phyloP scores from a whole-genome alignment of 306 rosid genomes.

The Arachis stenosperma region DNA sequence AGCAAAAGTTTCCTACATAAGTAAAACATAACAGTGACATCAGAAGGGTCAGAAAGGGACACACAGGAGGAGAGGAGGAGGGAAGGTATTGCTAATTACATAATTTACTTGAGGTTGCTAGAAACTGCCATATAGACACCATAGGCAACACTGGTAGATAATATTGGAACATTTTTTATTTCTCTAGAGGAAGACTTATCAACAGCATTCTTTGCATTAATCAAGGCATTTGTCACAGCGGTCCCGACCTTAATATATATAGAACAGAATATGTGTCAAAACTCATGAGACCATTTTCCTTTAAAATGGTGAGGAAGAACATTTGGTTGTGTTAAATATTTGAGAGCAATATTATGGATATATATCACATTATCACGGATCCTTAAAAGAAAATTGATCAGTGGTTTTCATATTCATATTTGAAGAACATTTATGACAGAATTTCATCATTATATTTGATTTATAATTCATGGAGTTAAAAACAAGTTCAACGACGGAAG shows the following conservation, averaged over 20 bases:
- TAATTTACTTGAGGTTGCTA: constrained; percentile 83
- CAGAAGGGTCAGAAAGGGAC: constrained; percentile 14
- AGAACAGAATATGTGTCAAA: constrained; percentile 20
- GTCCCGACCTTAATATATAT: constrained; percentile 71
- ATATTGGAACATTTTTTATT: constrained; percentile 79
- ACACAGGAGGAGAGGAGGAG: background rate
- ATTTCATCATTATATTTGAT: constrained; percentile 12
- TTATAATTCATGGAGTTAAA: background rate
- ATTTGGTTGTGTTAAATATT: background rate
- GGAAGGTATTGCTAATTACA: constrained; percentile 21
- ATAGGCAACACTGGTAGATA: constrained; percentile 85
- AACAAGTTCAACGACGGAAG: no score
- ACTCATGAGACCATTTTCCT: constrained; percentile 22
- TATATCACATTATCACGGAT: constrained; percentile 11
- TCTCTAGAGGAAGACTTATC: constrained; percentile 68
- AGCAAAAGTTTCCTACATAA: constrained; percentile 85
- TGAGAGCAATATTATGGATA: constrained; percentile 1
- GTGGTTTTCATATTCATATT: constrained; percentile 18
- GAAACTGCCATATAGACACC: constrained; percentile 94
- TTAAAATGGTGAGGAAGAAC: background rate
- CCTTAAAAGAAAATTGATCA: constrained; percentile 17
- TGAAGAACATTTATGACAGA: constrained; percentile 18
- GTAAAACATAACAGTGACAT: constrained; percentile 26
- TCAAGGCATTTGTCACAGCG: constrained; percentile 77
- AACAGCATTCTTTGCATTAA: constrained; percentile 73